Percentiles rank a stretch among this genome's conserved stretches.
Conservation (phyloP, 2,329 filamentous ascomycete genomes). For the Neopestalotiopsis rosae region DNA sequence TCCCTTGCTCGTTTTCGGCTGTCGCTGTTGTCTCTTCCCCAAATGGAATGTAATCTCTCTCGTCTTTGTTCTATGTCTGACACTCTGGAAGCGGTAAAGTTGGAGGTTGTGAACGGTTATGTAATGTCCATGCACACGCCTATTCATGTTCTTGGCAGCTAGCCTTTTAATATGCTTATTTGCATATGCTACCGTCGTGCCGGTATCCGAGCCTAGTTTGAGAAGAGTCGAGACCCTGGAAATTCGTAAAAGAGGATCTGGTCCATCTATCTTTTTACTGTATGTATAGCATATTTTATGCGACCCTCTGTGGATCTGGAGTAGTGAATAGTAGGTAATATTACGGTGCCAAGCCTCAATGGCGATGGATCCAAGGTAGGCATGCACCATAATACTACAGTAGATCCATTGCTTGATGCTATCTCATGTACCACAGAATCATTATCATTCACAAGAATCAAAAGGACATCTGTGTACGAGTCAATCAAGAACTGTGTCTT, state of each 20-base stretch:
- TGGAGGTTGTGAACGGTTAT: background rate
- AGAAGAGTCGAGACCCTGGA: background rate
- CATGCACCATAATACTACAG: background rate
- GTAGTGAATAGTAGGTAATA: background rate
- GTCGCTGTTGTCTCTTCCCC: background rate
- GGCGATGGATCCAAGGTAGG: background rate
- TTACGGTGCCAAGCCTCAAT: background rate
- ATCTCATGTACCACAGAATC: too few relatives aligned
- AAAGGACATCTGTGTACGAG: too few relatives aligned
- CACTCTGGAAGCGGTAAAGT: background rate
- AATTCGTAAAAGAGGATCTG: slow-evolving; percentile 3
- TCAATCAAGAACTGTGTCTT: background rate
- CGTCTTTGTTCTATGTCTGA: background rate
- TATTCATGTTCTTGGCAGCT: background rate
- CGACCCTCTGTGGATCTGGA: background rate
- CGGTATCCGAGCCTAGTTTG: background rate
- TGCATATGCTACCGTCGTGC: background rate
- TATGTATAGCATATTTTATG: background rate
- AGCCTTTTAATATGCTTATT: background rate
- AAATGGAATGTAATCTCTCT: background rate
- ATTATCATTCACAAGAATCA: too few relatives aligned
- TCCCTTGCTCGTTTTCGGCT: background rate
- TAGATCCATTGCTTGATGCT: too few relatives aligned
- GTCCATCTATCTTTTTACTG: background rate
- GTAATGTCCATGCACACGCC: background rate